These are phyloP conservation scores for Exsudoporus floridanus DNA, from an alignment of 1,284 basidiomycete genomes.

Conservation along the genomic window DNA sequence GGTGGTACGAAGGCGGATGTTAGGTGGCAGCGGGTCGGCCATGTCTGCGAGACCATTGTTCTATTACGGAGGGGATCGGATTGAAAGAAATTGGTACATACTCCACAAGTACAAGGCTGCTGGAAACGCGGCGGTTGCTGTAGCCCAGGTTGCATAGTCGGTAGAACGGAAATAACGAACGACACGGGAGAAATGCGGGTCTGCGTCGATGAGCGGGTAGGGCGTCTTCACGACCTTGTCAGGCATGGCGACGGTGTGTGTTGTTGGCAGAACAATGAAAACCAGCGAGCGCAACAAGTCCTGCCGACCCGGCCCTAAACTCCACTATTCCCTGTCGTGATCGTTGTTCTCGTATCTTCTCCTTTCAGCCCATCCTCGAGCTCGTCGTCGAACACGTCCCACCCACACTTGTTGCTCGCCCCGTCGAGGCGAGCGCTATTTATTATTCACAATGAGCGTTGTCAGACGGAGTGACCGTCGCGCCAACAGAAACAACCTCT, in stretches of 20 bases:
- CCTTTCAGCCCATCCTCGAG: constrained; percentile 10
- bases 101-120: constrained; percentile 74
- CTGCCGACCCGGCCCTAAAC: constrained; percentile 33
- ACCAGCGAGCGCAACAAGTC: constrained; percentile 9
- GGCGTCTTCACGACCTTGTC: constrained; percentile 69
- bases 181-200: constrained; percentile 90
- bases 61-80: constrained; percentile 7
- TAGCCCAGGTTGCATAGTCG: constrained; percentile 88
- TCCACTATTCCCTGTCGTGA: constrained; percentile 13
- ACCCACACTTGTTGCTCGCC: constrained; percentile 2
- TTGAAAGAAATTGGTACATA: constrained; percentile 36
- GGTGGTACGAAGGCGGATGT: constrained; percentile 34
- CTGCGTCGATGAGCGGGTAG: constrained; percentile 87
- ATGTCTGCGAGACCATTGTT: constrained; percentile 40
- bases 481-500: constrained; percentile 37
- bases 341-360: constrained; percentile 21
- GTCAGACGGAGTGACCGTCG: constrained; percentile 47
- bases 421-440: constrained; percentile 9
- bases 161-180: constrained; percentile 86
- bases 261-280: constrained; percentile 8
- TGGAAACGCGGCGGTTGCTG: constrained; percentile 78
- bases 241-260: constrained; percentile 50
- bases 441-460: constrained; percentile 46
- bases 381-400: constrained; percentile 7
- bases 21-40: constrained; percentile 41